phyloP scores from a whole-genome alignment of 208 protist species.

The Trypanosoma avium region DNA sequence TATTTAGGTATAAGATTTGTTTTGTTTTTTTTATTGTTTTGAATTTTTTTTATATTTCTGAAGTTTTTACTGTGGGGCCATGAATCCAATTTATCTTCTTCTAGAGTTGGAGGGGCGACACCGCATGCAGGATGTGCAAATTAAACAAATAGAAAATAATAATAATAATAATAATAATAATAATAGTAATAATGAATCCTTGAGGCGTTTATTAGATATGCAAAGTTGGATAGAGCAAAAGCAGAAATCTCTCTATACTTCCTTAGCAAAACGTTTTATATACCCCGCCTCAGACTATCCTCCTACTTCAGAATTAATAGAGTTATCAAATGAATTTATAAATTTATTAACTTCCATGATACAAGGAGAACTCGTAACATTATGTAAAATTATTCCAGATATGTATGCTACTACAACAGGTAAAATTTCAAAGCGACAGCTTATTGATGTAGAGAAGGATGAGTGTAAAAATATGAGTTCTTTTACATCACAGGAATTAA shows the following conservation, averaged over 20 bases:
- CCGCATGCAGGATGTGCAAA: background rate
- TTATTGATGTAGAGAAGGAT: too few species aligned
- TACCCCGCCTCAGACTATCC: slow-evolving; percentile 10
- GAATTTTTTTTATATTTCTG: too few species aligned
- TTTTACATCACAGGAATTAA: background rate
- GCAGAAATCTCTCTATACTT: background rate
- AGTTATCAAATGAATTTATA: background rate
- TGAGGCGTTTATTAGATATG: too few species aligned
- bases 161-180: background rate
- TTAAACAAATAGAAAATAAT: background rate
- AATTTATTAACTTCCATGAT: background rate
- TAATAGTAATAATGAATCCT: background rate
- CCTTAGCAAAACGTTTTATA: slow-evolving; percentile 8
- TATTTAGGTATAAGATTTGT: too few species aligned
- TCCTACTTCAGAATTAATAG: slow-evolving; percentile 2
- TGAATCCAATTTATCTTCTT: slow-evolving; percentile 14
- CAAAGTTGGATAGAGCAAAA: slow-evolving; percentile 1
- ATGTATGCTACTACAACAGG: too few species aligned
- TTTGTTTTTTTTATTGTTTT: too few species aligned
- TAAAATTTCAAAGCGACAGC: too few species aligned
- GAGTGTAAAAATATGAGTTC: too few species aligned
- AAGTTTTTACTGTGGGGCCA: too few species aligned
- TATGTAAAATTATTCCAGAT: slow-evolving; percentile 1
- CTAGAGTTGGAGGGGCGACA: slow-evolving; percentile 4
- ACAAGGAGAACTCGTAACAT: background rate